These are phyloP conservation scores for Rhodotorula babjevae DNA, from an alignment of 768 basidiomycete genomes.

Conservation along the genomic window DNA sequence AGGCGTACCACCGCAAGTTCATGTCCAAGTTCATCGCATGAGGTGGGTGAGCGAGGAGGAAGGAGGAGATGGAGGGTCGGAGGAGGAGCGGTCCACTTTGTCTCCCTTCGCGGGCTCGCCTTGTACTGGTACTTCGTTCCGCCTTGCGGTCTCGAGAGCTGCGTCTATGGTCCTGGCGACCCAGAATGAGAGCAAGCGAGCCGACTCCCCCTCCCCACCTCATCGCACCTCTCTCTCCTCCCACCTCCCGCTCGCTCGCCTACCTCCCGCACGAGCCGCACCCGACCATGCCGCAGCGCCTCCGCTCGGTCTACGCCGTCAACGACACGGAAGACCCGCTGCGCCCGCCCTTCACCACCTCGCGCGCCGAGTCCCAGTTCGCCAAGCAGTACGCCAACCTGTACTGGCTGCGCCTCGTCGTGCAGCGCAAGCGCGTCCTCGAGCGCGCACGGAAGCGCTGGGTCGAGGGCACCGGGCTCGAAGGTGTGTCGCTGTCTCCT, in stretches of 20 bases:
- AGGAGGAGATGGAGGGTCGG: too few relatives aligned
- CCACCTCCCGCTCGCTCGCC: neutral
- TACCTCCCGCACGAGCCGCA: neutral
- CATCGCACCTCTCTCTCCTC: too few relatives aligned
- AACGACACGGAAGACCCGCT: neutral
- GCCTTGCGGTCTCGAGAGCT: too few relatives aligned
- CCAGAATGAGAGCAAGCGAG: too few relatives aligned
- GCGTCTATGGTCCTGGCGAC: too few relatives aligned
- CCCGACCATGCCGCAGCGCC: slow-evolving; percentile 10
- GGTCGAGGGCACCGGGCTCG: slow-evolving; percentile 50
- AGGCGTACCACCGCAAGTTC: slow-evolving; percentile 78
- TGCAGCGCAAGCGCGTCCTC: slow-evolving; percentile 54
- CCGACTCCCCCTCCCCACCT: too few relatives aligned
- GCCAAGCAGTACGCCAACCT: slow-evolving; percentile 69
- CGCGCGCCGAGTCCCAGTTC: slow-evolving; percentile 53
- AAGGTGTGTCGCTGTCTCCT: neutral
- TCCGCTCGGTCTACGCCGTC: neutral
- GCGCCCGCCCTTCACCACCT: slow-evolving; percentile 1
- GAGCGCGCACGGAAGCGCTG: slow-evolving; percentile 55
- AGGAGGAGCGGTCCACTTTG: neutral
- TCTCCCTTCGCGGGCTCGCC: neutral
- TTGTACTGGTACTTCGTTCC: too few relatives aligned
- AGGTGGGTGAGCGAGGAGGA: neutral
- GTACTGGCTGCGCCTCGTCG: slow-evolving; percentile 60
- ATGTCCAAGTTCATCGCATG: slow-evolving; percentile 75